Conservation (phyloP, 78 protist genomes). For the Monocercomonoides exilis region DNA sequence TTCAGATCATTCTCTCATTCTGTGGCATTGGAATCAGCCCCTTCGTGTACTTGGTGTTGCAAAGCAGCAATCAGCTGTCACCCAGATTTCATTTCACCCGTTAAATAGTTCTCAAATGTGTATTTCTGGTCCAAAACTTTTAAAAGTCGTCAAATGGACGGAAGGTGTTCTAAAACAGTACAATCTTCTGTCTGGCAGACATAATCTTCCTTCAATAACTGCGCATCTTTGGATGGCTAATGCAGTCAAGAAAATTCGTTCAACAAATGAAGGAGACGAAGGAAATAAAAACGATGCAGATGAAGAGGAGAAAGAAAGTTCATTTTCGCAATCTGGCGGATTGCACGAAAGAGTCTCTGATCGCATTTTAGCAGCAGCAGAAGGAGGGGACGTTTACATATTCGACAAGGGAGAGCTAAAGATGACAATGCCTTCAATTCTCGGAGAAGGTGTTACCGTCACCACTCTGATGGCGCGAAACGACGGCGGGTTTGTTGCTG, state of each 20-base stretch:
- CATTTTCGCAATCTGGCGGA: neutral
- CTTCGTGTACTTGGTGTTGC: neutral
- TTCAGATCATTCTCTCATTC: neutral
- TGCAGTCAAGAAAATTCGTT: neutral
- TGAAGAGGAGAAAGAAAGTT: too few relatives aligned
- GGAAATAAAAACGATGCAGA: too few relatives aligned
- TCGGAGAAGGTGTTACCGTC: neutral
- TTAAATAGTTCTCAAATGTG: neutral
- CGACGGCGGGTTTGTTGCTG: neutral
- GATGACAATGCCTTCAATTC: neutral
- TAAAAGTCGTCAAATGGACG: neutral
- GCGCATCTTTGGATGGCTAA: neutral
- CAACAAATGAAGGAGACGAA: neutral
- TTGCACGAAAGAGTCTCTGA: constrained; percentile 5
- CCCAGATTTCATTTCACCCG: neutral
- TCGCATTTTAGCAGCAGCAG: neutral
- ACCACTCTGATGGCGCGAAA: neutral
- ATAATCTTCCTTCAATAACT: neutral
- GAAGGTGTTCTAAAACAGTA: neutral
- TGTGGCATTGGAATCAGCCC: neutral
- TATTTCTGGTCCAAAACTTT: neutral
- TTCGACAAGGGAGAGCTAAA: neutral
- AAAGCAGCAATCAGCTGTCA: neutral
- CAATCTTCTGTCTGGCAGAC: neutral
- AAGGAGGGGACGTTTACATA: neutral